Evolutionary conservation across 768 basidiomycete genomes (phyloP).

Genomic region (Naganishia vishniacii): DNA sequence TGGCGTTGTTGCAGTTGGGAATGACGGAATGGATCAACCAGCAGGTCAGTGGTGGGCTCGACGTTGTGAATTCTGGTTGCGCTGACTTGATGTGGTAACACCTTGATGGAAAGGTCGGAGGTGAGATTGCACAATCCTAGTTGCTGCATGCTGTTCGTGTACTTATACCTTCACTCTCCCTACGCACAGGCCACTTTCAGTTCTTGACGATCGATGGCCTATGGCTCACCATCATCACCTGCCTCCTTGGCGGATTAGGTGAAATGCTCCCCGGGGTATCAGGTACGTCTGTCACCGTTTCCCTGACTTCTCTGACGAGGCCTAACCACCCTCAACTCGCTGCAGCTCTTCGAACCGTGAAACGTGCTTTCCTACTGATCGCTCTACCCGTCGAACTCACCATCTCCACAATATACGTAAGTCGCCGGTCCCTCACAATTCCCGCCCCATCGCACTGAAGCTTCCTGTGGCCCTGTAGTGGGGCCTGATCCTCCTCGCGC

Average conservation of each 20-base stretch:
- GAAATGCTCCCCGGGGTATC: conserved; percentile 51
- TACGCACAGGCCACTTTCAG: conserved; percentile 56
- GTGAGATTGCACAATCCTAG: conserved; percentile 24
- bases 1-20: conserved; percentile 32
- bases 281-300: conserved; percentile 42
- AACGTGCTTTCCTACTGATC: conserved; percentile 60
- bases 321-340: conserved; percentile 5
- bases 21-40: conserved; percentile 31
- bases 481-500: conserved; percentile 46
- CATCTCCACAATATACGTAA: conserved; percentile 58
- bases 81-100: not conserved
- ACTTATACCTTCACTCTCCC: conserved; percentile 5
- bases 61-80: not conserved
- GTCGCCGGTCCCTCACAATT: conserved; percentile 12
- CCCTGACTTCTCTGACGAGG: not conserved
- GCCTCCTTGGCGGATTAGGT: conserved; percentile 50
- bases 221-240: conserved; percentile 50
- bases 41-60: conserved; percentile 36
- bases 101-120: conserved; percentile 36
- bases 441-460: not conserved
- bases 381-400: conserved; percentile 62
- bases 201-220: conserved; percentile 73
- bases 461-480: conserved; percentile 3
- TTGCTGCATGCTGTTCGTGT: not conserved
- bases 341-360: conserved; percentile 53